These are phyloP conservation scores for Antarctomyces pellizariae DNA, from an alignment of 495 filamentous ascomycete species.

Conservation along the genomic window DNA sequence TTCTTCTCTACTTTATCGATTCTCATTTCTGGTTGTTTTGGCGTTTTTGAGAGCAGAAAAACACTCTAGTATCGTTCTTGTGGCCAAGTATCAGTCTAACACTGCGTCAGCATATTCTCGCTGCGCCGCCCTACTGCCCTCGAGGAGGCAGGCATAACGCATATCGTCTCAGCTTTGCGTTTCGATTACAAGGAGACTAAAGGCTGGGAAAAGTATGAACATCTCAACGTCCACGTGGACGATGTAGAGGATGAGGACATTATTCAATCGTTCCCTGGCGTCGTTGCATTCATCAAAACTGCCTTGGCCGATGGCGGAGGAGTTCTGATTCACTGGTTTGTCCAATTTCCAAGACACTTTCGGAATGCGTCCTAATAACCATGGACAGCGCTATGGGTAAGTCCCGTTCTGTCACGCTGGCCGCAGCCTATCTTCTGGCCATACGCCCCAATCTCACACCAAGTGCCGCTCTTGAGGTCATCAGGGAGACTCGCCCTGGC, in stretches of 20 bases:
- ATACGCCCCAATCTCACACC: constrained; percentile 23
- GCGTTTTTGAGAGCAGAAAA: neutral
- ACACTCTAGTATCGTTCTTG: neutral
- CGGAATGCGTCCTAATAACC: constrained; percentile 5
- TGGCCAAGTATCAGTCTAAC: neutral
- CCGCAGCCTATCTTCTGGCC: constrained; percentile 69
- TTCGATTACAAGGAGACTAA: constrained; percentile 26
- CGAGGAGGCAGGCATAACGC: constrained; percentile 53
- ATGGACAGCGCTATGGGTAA: constrained; percentile 77
- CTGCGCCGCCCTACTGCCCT: constrained; percentile 44
- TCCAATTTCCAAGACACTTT: constrained; percentile 5
- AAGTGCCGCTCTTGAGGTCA: constrained; percentile 30
- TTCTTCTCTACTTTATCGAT: constrained; percentile 3
- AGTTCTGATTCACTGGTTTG: constrained; percentile 56
- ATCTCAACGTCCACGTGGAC: constrained; percentile 62
- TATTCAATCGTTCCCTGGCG: constrained; percentile 50
- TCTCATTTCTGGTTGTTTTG: neutral
- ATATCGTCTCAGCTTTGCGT: constrained; percentile 65
- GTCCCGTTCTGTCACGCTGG: constrained; percentile 66
- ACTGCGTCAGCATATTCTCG: constrained; percentile 40
- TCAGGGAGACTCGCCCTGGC: constrained; percentile 41
- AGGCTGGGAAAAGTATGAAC: constrained; percentile 32
- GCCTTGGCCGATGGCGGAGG: constrained; percentile 42
- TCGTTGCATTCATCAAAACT: constrained; percentile 59
- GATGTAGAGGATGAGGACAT: constrained; percentile 76